These are phyloP conservation scores for Colletotrichum sp. DNA, from an alignment of 2,329 filamentous ascomycete genomes.

Conservation along the genomic window DNA sequence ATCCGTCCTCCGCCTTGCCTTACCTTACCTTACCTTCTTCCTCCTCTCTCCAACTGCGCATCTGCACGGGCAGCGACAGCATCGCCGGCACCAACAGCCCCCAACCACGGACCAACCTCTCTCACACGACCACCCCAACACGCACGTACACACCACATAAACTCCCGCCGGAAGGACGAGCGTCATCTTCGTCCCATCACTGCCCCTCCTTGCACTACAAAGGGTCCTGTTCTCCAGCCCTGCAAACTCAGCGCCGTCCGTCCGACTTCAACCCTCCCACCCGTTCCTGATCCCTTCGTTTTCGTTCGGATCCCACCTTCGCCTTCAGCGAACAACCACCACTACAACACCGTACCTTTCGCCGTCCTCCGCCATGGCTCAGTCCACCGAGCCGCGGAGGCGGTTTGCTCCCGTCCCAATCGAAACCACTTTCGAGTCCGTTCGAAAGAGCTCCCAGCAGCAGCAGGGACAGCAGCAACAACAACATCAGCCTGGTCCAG, in stretches of 20 bases:
- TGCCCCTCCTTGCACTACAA: conserved; percentile 6
- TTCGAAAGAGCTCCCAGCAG: conserved; percentile 39
- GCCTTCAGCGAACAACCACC: neutral
- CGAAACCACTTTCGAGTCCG: conserved; percentile 72
- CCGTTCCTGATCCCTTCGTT: neutral
- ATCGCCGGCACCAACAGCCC: neutral
- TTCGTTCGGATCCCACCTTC: neutral
- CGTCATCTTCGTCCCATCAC: conserved; percentile 11
- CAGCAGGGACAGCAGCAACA: conserved; percentile 10
- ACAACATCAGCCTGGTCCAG: conserved; percentile 46
- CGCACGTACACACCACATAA: neutral
- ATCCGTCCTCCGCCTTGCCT: neutral
- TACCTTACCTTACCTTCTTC: neutral
- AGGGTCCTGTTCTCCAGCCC: neutral
- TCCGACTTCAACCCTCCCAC: neutral
- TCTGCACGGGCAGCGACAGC: conserved; percentile 6
- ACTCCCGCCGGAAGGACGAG: neutral
- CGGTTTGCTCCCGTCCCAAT: conserved; percentile 74
- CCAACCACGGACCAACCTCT: conserved; percentile 16
- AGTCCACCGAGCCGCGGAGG: conserved; percentile 49
- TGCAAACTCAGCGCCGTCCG: neutral
- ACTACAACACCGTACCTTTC: neutral
- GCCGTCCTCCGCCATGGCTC: conserved; percentile 37
- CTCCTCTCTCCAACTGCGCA: neutral
- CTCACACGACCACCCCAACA: neutral